Evolutionary conservation across 805 yeast species (phyloP).

Genomic region (Clavispora carvajalis): DNA sequence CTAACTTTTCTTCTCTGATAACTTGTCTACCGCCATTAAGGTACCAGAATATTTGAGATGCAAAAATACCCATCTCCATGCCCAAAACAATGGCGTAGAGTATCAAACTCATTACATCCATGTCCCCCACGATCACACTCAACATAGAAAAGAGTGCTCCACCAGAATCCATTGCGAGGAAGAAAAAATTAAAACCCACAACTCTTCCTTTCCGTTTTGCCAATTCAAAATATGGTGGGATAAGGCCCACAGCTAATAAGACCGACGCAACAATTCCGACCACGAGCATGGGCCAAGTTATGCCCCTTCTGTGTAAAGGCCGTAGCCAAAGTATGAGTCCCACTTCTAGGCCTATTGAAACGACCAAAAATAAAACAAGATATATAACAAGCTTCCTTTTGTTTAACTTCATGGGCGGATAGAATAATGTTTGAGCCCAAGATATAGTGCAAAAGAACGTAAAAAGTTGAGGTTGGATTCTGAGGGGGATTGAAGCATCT

Average conservation of each 20-base stretch:
- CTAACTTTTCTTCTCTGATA: slow-evolving; percentile 20
- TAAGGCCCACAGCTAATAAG: slow-evolving; percentile 65
- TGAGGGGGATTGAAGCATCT: slow-evolving; percentile 68
- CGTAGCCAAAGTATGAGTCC: slow-evolving; percentile 71
- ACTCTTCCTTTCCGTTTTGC: slow-evolving; percentile 77
- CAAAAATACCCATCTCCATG: slow-evolving; percentile 72
- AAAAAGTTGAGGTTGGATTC: slow-evolving; percentile 85
- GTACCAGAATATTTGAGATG: slow-evolving; percentile 68
- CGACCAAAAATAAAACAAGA: slow-evolving; percentile 34
- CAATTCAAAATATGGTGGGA: slow-evolving; percentile 88
- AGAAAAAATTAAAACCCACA: slow-evolving; percentile 82
- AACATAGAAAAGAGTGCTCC: slow-evolving; percentile 79
- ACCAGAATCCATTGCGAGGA: slow-evolving; percentile 64
- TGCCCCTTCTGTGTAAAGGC: slow-evolving; percentile 43
- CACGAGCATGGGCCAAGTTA: slow-evolving; percentile 73
- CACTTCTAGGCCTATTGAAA: slow-evolving; percentile 49
- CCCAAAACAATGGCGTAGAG: slow-evolving; percentile 69
- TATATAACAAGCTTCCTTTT: slow-evolving; percentile 29
- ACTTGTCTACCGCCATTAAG: slow-evolving; percentile 26
- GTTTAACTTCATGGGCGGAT: slow-evolving; percentile 59
- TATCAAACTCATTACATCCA: slow-evolving; percentile 77
- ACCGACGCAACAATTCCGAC: slow-evolving; percentile 80
- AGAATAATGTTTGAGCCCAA: slow-evolving; percentile 55
- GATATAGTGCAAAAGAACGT: slow-evolving; percentile 62
- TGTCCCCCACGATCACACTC: slow-evolving; percentile 47